Evolutionary conservation across 179 eudicot species (phyloP), one percentile per base, ranked within the genome.

Genomic region (Nepenthes alata): DNA sequence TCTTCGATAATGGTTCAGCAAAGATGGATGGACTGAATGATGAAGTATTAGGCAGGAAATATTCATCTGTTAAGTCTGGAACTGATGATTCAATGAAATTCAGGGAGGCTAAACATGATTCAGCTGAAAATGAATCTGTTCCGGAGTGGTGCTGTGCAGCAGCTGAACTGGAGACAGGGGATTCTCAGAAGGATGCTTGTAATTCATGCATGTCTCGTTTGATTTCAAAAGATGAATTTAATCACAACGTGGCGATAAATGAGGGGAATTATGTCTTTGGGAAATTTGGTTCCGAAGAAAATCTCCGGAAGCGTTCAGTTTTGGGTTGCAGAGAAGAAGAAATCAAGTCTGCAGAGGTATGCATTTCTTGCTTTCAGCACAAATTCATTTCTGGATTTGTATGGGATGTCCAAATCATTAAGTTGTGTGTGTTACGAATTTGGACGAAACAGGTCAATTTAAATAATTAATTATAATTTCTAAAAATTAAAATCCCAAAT

Each of bases 281-380:
- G 11, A 50, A 50, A 50, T 50, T 50, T 50, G 53, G 53, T 50
- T 50, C 53, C 11, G 45, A 41, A 41, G 45, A 41, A 50, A 6
- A 10, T 50, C 11, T 11, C 53, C 53, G 0, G n/a, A 50, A 11
- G 11, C 53, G 15, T 50, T 50, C 15, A 3, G n/a, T 50, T 50
- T 50, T 13, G 53, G 53, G 3, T 50, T 1, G 37, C 36, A 41
- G 48, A 49, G 74, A 74, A 60, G 61, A 47, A 53, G 67, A 48
- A 47, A 61, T 51, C 25, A 71, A 59, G 14, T 65, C 80, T 47
- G 66, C 49, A 60, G 71, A 84, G 86, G 89, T 84, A 58, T 47
- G 53, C 11, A 50, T 11, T 4, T 1, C 12, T 50, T 50, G n/a
- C 11, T n/a, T 8, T 4, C 45, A 4, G 45, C 45, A 41, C 45